Evolutionary conservation across 2,329 filamentous ascomycete genomes (phyloP), one percentile per base, ranked within the genome.

Genomic region (Chaetomiaceae sp.): DNA sequence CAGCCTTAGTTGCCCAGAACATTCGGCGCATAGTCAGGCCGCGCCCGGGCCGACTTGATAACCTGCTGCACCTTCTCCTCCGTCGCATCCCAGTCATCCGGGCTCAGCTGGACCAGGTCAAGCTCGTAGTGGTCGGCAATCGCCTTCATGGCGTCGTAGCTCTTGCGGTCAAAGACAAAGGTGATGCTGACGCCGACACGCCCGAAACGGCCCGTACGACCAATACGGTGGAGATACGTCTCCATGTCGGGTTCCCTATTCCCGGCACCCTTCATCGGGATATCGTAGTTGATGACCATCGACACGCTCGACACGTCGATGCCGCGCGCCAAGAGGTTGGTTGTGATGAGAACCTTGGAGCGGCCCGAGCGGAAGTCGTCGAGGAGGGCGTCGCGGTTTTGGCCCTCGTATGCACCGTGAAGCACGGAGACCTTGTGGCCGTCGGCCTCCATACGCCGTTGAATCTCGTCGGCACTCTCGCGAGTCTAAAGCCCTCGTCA

Each of bases 201-300:
- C 53, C 94, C 94, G 65, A 99, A 99, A 61, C 94, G 89, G 59
- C 94, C 94, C 14, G 94, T 99, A 66, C 94, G 90, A 57, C 94
- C 94, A 64, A 99, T 99, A 68, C 94, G 88, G 78, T 99, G 94
- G 45, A 99, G 86, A 68, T 99, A 99, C 1, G 94, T 99, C 75
- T 97, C 91, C 43, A 85, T 85, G 67, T 99, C 94, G 14, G 92
- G 88, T 71, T 94, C 89, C 25, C 79, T 79, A 63, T 97, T 91
- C 17, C 87, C 84, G 29, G 80, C 65, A 37, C 87, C 85, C 66
- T 87, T 86, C 76, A 87, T 88, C 22, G 87, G 87, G 54, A 90
- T 87, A 63, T 90, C 87, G 72, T 99, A 99, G 77, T 99, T 99
- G 77, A 99, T 91, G 50, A 99, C 94, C 86, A 99, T 94, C 9